Evolutionary conservation across 805 yeast genomes (phyloP).

Genomic region (Zygoascus ofunaensis): DNA sequence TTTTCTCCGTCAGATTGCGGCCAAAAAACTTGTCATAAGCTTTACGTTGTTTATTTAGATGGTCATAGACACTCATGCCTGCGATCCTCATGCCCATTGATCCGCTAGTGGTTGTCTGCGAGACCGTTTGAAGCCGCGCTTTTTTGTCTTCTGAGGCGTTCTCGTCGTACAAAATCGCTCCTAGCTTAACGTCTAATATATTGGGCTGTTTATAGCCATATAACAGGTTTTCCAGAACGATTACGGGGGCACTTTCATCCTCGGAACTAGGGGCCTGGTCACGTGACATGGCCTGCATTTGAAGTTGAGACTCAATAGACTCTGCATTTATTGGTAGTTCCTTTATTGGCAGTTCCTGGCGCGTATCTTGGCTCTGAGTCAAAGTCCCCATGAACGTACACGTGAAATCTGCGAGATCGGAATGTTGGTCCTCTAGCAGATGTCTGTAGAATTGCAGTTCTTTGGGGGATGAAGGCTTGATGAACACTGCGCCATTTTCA

Average conservation of each 20-base stretch:
- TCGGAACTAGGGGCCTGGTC: not conserved
- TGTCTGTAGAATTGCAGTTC: conserved; percentile 66
- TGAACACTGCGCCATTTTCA: conserved; percentile 55
- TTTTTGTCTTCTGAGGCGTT: conserved; percentile 50
- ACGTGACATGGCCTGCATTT: not conserved
- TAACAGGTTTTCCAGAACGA: conserved; percentile 66
- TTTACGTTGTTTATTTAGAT: conserved; percentile 32
- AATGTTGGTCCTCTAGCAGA: conserved; percentile 20
- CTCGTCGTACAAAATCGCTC: conserved; percentile 56
- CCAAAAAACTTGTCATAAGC: conserved; percentile 65
- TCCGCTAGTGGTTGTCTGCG: conserved; percentile 72
- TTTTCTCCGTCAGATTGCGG: conserved; percentile 40
- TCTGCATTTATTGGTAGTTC: conserved; percentile 11
- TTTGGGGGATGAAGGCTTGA: conserved; percentile 54
- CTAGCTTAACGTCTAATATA: conserved; percentile 77
- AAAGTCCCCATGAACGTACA: conserved; percentile 59
- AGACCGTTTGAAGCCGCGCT: conserved; percentile 52
- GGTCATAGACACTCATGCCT: conserved; percentile 63
- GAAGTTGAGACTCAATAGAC: not conserved
- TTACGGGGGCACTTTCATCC: not conserved
- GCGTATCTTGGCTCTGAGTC: conserved; percentile 17
- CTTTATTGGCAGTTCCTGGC: conserved; percentile 4
- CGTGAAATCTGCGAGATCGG: conserved; percentile 28
- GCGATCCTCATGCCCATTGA: conserved; percentile 68
- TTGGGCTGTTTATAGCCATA: conserved; percentile 57